Base-by-base conservation (phyloP, 1,139 yeast genomes). In the Pichia sp. region DNA sequence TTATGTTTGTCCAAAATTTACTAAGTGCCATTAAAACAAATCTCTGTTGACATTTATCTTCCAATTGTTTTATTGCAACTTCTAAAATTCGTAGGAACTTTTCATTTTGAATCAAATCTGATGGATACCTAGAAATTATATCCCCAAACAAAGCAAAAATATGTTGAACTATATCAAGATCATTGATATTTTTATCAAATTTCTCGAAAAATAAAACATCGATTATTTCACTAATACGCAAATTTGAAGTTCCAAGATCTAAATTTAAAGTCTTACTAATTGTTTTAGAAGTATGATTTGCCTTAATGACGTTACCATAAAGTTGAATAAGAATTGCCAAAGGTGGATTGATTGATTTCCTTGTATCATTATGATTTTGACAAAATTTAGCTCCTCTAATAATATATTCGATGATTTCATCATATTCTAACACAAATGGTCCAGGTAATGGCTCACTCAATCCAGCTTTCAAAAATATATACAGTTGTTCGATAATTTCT, bases 1-100 rank as follows among this genome's bases (percentile, higher is more conserved):
- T 54, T 11, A 82, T 57, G 24, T 68, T 66, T 3, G 67, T 65
- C 94, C 94, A 85, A 52, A 85, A 84, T 47, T 72, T 71, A 41
- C 75, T 67, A 0, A 76, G 68, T 0, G 86, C 68, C 46, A 76
- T 74, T 34, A 85, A 61, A 3, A 84, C 74, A 52, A 81, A 77
- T 40, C 81, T 69, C 56, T 85, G 95, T 38, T 71, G 70, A 0
- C 78, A 69, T 8, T 61, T 53, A n/a, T 4, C 12, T 11, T 22
- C 22, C 33, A 84, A 61, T 12, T 74, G 67, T 6, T 64, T 59
- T 4, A 80, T 34, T 28, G 67, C 63, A 58, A 71, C 66, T 17
- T 63, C 62, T 20, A 78, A 38, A 11, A 77, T 52, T n/a, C 54
- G 43, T 28, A 56, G 47, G 12, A 65, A 62, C 35, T 72, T 66